Evolutionary conservation across 257 asterid species (phyloP).

Genomic region (Euphrasia confusa): DNA sequence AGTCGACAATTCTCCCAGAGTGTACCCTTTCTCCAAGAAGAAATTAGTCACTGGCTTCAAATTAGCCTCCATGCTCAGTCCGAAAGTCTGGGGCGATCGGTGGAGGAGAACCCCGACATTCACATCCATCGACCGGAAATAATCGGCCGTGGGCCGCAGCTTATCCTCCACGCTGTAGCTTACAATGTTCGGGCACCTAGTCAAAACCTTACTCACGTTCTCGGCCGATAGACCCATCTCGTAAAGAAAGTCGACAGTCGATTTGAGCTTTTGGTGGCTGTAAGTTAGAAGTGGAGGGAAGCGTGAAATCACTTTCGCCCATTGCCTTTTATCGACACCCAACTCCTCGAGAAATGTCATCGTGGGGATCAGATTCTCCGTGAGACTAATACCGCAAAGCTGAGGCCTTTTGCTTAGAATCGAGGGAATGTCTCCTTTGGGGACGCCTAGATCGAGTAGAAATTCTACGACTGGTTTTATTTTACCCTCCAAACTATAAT

Average conservation of each 20-base stretch:
- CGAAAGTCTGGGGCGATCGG: conserved; percentile 87
- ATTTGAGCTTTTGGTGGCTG: conserved; percentile 61
- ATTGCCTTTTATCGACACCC: conserved; percentile 74
- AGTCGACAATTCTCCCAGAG: conserved; percentile 46
- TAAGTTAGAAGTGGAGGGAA: conserved; percentile 96
- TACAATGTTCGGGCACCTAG: conserved; percentile 78
- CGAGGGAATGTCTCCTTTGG: conserved; percentile 57
- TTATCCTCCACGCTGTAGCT: conserved; percentile 87
- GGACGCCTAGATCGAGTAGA: conserved; percentile 77
- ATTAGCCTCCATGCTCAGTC: conserved; percentile 78
- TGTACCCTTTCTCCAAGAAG: conserved; percentile 66
- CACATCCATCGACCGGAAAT: conserved; percentile 62
- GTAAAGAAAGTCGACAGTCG: conserved; percentile 74
- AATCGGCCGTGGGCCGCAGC: conserved; percentile 75
- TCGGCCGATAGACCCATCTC: conserved; percentile 87
- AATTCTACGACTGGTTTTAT: conserved; percentile 85
- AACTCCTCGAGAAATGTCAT: conserved; percentile 78
- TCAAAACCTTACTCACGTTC: conserved; percentile 71
- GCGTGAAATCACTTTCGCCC: conserved; percentile 90
- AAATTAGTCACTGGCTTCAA: conserved; percentile 78
- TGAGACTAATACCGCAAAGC: conserved; percentile 90
- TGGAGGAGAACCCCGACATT: conserved; percentile 61
- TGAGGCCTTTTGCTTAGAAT: conserved; percentile 86
- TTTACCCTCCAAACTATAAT: conserved; percentile 91
- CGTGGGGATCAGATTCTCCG: conserved; percentile 85